Base-by-base conservation (phyloP, 192 early-diverging fungal species). In the Polychytrium aggregatum region DNA sequence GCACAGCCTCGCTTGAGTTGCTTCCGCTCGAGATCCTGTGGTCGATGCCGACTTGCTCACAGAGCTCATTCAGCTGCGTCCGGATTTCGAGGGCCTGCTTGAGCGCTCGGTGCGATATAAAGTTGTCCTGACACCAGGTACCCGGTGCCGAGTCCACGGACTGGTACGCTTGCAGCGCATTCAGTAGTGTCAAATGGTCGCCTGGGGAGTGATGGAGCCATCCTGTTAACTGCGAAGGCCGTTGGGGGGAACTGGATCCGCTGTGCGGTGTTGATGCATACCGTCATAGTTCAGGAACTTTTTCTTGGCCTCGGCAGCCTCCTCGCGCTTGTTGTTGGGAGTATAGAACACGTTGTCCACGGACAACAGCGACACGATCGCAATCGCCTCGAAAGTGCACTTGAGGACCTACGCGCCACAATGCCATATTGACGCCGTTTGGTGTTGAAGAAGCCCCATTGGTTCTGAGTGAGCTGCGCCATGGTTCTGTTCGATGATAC, bases 121-220 rank as follows among this genome's bases (percentile, higher is more conserved):
- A 98, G 58, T 98, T 85, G 38, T 91, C 82, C 28, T 70, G 58
- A 62, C 92, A 98, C 95, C 95, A 98, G 21, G 74, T 73, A n/a
- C n/a, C n/a, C n/a, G n/a, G n/a, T n/a, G n/a, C n/a, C 2, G 62
- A 50, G 49, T 94, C 84, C 4, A 83, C 85, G 22, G 75, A 71
- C 52, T 70, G 65, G 56, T 86, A 96, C 3, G 77, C 84, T 14
- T 78, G 69, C 31, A 89, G 55, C 1, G 92, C 84, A 53, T 92
- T 95, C 37, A 94, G 58, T 10, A 86, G 73, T 1, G 96, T 99
- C 22, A 99, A 50, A 44, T 93, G 92, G 66, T 99, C 92, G 44
- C 96, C 58, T 60, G 25, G 11, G 11, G 24, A 54, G 16, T 34
- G 18, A 18, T 18, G 6, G 36, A 17, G 18, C 14, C 8, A 46